A percentile compares a stretch with the other conserved stretches of the same genome.
These are phyloP conservation scores for Cylindrotheca fusiformis DNA, from an alignment of 108 stramenopile species.

Conservation along the genomic window DNA sequence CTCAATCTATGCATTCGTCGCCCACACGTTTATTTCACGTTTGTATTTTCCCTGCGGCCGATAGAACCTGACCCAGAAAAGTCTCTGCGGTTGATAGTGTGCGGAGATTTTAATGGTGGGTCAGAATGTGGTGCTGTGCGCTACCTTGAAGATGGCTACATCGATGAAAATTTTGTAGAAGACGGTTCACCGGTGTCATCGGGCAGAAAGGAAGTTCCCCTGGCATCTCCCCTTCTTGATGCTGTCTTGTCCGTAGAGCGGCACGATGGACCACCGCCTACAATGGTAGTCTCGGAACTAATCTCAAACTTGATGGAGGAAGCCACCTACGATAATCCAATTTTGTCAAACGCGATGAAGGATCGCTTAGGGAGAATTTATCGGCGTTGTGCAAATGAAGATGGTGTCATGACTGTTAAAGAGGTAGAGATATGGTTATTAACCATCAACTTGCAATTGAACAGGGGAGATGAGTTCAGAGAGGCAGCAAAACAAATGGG, in stretches of 20 bases:
- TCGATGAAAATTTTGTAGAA: slow-evolving; percentile 72
- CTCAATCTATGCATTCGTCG: too few species aligned
- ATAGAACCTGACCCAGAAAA: slow-evolving; percentile 38
- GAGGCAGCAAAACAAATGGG: slow-evolving; percentile 70
- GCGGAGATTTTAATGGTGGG: slow-evolving; percentile 91
- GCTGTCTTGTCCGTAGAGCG: slow-evolving; percentile 16
- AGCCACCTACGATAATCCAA: slow-evolving; percentile 50
- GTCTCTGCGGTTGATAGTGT: slow-evolving; percentile 60
- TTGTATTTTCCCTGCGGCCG: too few species aligned
- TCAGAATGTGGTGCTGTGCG: slow-evolving; percentile 76
- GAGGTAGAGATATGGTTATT: slow-evolving; percentile 86
- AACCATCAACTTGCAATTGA: slow-evolving; percentile 65
- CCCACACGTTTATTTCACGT: not conserved
- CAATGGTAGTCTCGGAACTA: slow-evolving; percentile 78
- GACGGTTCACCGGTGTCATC: slow-evolving; percentile 72
- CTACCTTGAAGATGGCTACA: slow-evolving; percentile 63
- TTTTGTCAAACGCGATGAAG: slow-evolving; percentile 46
- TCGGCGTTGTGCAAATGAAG: slow-evolving; percentile 42
- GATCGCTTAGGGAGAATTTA: slow-evolving; percentile 62
- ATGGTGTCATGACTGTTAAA: slow-evolving; percentile 47
- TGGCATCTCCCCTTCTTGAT: slow-evolving; percentile 53
- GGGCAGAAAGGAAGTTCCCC: slow-evolving; percentile 57
- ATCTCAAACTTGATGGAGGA: slow-evolving; percentile 70
- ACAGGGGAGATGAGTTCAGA: slow-evolving; percentile 79
- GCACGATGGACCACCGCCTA: slow-evolving; percentile 43